phyloP scores from a whole-genome alignment of 2,329 filamentous ascomycete genomes.

The Colletotrichum melonis region DNA sequence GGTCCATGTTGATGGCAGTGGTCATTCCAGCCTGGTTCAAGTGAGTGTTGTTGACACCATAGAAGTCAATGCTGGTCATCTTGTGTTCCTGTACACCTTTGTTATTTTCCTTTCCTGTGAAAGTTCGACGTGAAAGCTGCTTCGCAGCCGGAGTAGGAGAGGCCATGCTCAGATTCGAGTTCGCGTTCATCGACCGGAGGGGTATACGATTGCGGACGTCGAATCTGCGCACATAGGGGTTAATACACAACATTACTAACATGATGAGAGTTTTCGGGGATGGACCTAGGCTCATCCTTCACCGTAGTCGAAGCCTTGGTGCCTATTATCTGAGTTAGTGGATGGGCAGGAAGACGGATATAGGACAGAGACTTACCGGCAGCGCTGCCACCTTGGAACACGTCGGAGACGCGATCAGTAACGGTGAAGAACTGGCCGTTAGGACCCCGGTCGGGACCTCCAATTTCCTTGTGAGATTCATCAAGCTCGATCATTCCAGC shows the following conservation, averaged over 20 bases:
- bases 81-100: slow-evolving; percentile 39
- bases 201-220: slow-evolving; percentile 46
- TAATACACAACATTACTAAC: slow-evolving; percentile 27
- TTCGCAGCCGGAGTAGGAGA: slow-evolving; percentile 43
- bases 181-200: slow-evolving; percentile 49
- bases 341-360: not conserved
- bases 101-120: slow-evolving; percentile 47
- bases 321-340: slow-evolving; percentile 2
- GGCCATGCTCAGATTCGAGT: slow-evolving; percentile 47
- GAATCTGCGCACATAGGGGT: slow-evolving; percentile 42
- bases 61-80: slow-evolving; percentile 40
- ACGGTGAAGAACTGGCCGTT: not conserved
- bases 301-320: not conserved
- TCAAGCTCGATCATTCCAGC: slow-evolving; percentile 2
- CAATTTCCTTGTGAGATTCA: not conserved
- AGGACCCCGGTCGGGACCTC: not conserved
- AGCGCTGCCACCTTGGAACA: slow-evolving; percentile 18
- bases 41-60: not conserved
- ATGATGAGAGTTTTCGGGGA: not conserved
- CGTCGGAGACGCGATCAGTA: not conserved
- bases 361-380: not conserved
- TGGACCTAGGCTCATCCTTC: slow-evolving; percentile 22
- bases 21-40: slow-evolving; percentile 13
- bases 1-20: not conserved
- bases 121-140: slow-evolving; percentile 38